These are phyloP conservation scores for Polyporus arcularius DNA, from an alignment of 768 basidiomycete species.

Conservation along the genomic window DNA sequence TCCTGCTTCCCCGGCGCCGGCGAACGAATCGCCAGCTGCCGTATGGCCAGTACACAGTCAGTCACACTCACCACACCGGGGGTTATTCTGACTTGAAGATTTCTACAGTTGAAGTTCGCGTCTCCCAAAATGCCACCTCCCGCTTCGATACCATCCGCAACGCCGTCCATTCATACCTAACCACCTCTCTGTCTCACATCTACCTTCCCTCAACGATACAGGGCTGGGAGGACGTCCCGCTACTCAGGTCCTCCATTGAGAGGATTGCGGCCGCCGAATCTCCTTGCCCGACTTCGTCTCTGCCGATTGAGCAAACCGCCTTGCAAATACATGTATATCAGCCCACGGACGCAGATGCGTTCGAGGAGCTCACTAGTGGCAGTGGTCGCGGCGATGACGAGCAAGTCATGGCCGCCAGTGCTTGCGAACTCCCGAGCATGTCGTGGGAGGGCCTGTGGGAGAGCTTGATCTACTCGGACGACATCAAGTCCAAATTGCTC, in stretches of 20 bases:
- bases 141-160: conserved; percentile 76
- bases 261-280: conserved; percentile 74
- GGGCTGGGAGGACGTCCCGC: conserved; percentile 79
- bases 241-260: conserved; percentile 75
- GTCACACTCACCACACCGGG: conserved; percentile 10
- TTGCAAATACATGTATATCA: conserved; percentile 91
- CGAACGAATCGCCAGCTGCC: conserved; percentile 4
- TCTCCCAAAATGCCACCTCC: conserved; percentile 65
- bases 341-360: conserved; percentile 63
- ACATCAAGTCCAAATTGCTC: conserved; percentile 85
- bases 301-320: conserved; percentile 56
- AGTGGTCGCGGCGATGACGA: conserved; percentile 58
- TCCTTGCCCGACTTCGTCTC: conserved; percentile 49
- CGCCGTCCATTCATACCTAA: conserved; percentile 58
- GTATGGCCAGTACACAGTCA: conserved; percentile 72
- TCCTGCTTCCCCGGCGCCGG: conserved; percentile 14
- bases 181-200: conserved; percentile 62
- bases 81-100: background rate
- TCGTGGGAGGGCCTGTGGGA: conserved; percentile 94
- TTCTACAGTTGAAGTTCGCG: conserved; percentile 76
- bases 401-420: conserved; percentile 84
- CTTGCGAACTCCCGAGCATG: conserved; percentile 83
- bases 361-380: conserved; percentile 70
- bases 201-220: conserved; percentile 67
- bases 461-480: conserved; percentile 79